These are phyloP conservation scores for Mycena pura DNA, from an alignment of 768 basidiomycete species.

Conservation along the genomic window DNA sequence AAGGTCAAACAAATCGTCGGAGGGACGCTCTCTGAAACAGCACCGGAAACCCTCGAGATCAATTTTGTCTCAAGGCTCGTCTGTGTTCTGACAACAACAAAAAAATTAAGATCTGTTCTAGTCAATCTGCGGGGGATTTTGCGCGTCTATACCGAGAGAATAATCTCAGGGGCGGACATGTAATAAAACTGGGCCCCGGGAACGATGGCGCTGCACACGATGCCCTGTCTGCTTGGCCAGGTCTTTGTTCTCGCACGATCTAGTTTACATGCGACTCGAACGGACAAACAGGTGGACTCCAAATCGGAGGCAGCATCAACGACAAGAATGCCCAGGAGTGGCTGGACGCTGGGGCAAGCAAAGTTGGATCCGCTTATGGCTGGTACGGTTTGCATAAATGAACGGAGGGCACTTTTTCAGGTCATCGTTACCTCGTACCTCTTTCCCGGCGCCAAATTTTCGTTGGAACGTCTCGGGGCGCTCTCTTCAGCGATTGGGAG, in stretches of 20 bases:
- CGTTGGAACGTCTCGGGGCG: conserved; percentile 67
- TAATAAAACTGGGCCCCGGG: conserved; percentile 92
- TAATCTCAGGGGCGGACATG: conserved; percentile 84
- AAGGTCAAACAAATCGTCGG: conserved; percentile 99
- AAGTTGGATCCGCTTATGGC: conserved; percentile 51
- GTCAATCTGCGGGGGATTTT: conserved; percentile 81
- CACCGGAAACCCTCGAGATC: conserved; percentile 70
- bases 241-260: conserved; percentile 41
- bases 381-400: neutral
- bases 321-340: conserved; percentile 81
- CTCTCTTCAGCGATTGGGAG: conserved; percentile 75
- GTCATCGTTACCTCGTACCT: conserved; percentile 98
- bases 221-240: conserved; percentile 85
- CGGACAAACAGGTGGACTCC: conserved; percentile 66
- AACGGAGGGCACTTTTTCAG: conserved; percentile 49
- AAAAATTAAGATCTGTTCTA: conserved; percentile 37
- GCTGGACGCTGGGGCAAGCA: conserved; percentile 89
- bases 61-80: conserved; percentile 91
- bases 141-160: conserved; percentile 78
- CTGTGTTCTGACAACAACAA: neutral
- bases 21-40: conserved; percentile 80
- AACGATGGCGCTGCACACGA: conserved; percentile 91
- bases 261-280: conserved; percentile 15
- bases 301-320: conserved; percentile 94
- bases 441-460: conserved; percentile 86